Conservation (phyloP, 208 protist genomes). For the Trypanosoma boissoni region DNA sequence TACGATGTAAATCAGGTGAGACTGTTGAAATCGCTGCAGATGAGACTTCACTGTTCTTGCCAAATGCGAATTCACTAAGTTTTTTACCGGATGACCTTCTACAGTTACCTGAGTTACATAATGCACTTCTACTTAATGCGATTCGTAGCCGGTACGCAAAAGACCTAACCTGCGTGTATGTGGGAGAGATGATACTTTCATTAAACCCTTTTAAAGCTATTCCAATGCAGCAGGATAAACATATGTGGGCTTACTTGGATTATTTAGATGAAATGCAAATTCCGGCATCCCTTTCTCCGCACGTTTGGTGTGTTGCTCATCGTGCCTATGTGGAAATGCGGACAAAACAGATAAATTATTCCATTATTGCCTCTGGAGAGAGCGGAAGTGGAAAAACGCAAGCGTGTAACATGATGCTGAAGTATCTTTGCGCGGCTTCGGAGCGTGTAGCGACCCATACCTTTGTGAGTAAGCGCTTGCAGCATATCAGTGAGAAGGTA, state of each 20-base stretch:
- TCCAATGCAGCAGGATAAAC: conserved; percentile 17
- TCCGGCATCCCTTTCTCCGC: conserved; percentile 17
- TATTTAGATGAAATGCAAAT: conserved; percentile 15
- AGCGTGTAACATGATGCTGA: conserved; percentile 45
- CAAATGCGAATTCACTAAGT: background rate
- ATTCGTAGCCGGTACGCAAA: conserved; percentile 20
- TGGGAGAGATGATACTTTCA: conserved; percentile 33
- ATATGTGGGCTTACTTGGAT: conserved; percentile 27
- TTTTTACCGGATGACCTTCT: conserved; percentile 33
- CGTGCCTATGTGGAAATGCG: conserved; percentile 31
- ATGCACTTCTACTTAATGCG: conserved; percentile 28
- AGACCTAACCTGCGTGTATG: conserved; percentile 38
- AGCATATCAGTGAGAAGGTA: conserved; percentile 46
- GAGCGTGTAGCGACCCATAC: conserved; percentile 16
- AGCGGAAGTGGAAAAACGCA: conserved; percentile 66
- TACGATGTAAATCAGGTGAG: conserved; percentile 22
- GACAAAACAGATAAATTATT: conserved; percentile 20
- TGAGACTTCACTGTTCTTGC: conserved; percentile 5
- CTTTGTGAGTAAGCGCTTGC: conserved; percentile 4
- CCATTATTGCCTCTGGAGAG: conserved; percentile 37
- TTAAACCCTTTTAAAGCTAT: conserved; percentile 40
- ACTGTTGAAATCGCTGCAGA: background rate
- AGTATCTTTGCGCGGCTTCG: conserved; percentile 44
- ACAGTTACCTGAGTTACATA: conserved; percentile 31
- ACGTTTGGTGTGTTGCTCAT: conserved; percentile 37